Evolutionary conservation across 2,329 filamentous ascomycete species (phyloP).

Genomic region (Aspergillus quadrilineatus): DNA sequence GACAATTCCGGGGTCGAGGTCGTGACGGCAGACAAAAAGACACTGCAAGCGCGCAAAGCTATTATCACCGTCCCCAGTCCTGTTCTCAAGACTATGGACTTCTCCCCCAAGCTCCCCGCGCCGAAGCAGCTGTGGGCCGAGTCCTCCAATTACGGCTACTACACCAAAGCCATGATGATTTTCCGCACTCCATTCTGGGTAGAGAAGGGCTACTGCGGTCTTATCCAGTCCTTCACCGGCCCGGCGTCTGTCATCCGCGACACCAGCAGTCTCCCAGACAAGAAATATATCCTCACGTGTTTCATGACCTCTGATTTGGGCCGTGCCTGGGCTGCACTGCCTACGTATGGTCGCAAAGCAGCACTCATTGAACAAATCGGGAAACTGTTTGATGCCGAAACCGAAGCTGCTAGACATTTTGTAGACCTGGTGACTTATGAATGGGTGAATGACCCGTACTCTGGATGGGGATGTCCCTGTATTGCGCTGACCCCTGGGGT

Average conservation of each 20-base stretch:
- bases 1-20: neutral
- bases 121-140: slow-evolving; percentile 40
- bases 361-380: slow-evolving; percentile 17
- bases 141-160: slow-evolving; percentile 47
- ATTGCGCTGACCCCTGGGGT: slow-evolving; percentile 41
- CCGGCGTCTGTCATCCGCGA: slow-evolving; percentile 51
- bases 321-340: slow-evolving; percentile 28
- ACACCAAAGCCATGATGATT: slow-evolving; percentile 52
- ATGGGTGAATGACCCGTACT: slow-evolving; percentile 41
- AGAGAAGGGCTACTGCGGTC: slow-evolving; percentile 46
- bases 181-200: slow-evolving; percentile 51
- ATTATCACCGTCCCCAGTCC: slow-evolving; percentile 53
- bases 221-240: slow-evolving; percentile 47
- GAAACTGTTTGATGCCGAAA: slow-evolving; percentile 8
- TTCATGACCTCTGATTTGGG: slow-evolving; percentile 44
- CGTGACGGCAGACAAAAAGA: slow-evolving; percentile 1
- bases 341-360: slow-evolving; percentile 6
- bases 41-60: slow-evolving; percentile 44
- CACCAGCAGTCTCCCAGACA: slow-evolving; percentile 31
- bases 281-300: slow-evolving; percentile 37
- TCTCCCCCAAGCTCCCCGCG: slow-evolving; percentile 48
- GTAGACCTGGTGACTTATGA: slow-evolving; percentile 36
- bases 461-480: slow-evolving; percentile 45
- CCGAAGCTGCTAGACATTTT: slow-evolving; percentile 23
- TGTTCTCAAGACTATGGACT: slow-evolving; percentile 47